Base-by-base conservation (phyloP, 2,329 filamentous ascomycete genomes). In the Lasiodiplodia hormozganensis region DNA sequence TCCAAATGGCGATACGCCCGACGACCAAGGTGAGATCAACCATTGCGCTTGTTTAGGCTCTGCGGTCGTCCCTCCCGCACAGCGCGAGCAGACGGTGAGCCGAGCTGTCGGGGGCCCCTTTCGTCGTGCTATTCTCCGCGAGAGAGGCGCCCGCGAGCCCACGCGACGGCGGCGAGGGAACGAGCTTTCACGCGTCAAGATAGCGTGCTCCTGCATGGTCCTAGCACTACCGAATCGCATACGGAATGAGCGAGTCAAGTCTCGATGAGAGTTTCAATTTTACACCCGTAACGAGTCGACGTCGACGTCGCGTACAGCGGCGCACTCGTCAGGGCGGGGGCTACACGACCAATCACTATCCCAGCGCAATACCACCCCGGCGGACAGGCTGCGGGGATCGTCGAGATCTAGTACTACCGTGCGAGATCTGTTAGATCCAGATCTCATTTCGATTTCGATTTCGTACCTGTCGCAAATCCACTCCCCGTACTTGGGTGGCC, bases 371-470 rank as follows among this genome's bases (percentile, higher is more conserved):
- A 52, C 43, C 31, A 64, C 53, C 60, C 60, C 47, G 36, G 60
- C 60, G 14, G 47, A 14, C 60, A 52, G 60, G 60, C 60, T 52
- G 60, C 60, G 43, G 60, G 60, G 60, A 64, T 64, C 60, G 60
- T 31, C 23, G 52, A 34, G 57, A 66, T 66, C 64, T 66, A 49
- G 64, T 66, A 23, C 25, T 21, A 66, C 28, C 28, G 23, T 23
- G 23, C 23, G 28, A 28, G 28, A 28, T 28, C 28, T 23, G 23
- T 23, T 23, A 23, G 23, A 23, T 23, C 23, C 23, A 23, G 23
- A 23, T 23, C 23, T 23, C 23, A 23, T 23, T 23, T 23, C 23
- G 23, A 23, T 23, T 23, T 23, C 23, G 23, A 23, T 23, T 23
- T 23, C 23, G 23, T 23, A 23, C 23, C 23, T 23, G 23, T 23